phyloP scores from a whole-genome alignment of 2,329 filamentous ascomycete genomes.

The Emergomyces orientalis region DNA sequence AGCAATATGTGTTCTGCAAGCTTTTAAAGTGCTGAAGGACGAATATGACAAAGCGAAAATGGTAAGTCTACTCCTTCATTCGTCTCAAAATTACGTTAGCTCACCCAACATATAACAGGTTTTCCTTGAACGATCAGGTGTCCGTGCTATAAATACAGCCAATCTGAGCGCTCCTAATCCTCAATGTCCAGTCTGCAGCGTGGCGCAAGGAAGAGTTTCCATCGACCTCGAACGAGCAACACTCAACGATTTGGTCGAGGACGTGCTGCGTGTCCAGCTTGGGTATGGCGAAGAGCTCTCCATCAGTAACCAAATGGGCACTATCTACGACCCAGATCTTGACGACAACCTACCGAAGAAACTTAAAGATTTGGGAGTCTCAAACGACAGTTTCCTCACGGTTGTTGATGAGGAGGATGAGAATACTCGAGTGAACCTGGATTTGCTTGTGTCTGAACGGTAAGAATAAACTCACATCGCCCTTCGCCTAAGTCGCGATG shows the following conservation, averaged over 20 bases:
- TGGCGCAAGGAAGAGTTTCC: constrained; percentile 56
- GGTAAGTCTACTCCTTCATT: constrained; percentile 33
- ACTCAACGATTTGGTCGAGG: constrained; percentile 67
- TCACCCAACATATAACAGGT: constrained; percentile 40
- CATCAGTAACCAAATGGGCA: constrained; percentile 61
- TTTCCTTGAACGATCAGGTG: constrained; percentile 62
- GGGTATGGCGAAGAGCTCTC: constrained; percentile 75
- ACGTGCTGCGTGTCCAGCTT: constrained; percentile 59
- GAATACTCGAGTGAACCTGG: constrained; percentile 64
- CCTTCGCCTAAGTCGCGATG: too few relatives aligned
- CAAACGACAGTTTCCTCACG: constrained; percentile 65
- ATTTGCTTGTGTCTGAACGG: constrained; percentile 46
- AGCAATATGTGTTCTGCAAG: constrained; percentile 80
- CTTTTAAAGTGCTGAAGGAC: constrained; percentile 76
- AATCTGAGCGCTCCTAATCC: constrained; percentile 58
- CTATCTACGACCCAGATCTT: constrained; percentile 85
- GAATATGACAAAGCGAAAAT: constrained; percentile 66
- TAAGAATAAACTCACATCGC: too few relatives aligned
- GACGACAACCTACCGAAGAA: constrained; percentile 77
- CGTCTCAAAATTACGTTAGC: not conserved
- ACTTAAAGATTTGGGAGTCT: constrained; percentile 66
- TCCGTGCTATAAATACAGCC: constrained; percentile 51
- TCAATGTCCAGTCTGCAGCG: constrained; percentile 73
- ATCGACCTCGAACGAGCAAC: constrained; percentile 65
- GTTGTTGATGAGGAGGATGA: constrained; percentile 70